A percentile compares a stretch with the other conserved stretches of the same genome.
Conservation (phyloP, 208 protist genomes). For the Leishmania lainsoni region DNA sequence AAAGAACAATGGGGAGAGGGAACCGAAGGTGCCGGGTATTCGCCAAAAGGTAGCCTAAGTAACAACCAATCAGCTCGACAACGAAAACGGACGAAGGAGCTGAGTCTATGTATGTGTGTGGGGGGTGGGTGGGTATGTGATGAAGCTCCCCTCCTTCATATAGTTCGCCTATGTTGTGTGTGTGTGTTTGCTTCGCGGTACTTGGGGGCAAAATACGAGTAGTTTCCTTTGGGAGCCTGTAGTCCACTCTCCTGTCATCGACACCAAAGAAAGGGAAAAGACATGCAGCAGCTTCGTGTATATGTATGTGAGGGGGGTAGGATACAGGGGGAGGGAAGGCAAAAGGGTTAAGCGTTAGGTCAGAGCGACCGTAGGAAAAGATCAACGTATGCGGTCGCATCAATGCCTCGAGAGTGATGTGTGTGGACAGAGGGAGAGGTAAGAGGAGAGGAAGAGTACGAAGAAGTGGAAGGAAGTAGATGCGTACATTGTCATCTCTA, state of each 20-base stretch:
- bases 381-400: neutral
- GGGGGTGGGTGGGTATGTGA: neutral
- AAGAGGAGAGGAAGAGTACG: neutral
- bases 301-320: neutral
- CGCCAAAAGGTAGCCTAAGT: neutral
- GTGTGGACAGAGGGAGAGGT: neutral
- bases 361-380: neutral
- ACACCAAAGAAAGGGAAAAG: neutral
- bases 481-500: neutral
- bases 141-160: neutral
- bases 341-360: neutral
- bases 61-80: neutral
- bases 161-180: neutral
- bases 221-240: neutral
- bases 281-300: neutral
- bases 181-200: neutral
- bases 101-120: neutral
- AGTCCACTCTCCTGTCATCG: neutral
- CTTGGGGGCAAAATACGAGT: neutral
- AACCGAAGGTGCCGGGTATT: neutral
- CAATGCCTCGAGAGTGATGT: neutral
- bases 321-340: neutral
- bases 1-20: constrained; percentile 5
- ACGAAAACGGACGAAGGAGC: constrained; percentile 13
- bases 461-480: neutral